Evolutionary conservation across 805 yeast genomes (phyloP), one percentile per base, ranked within the genome.

Genomic region (Candida schatavii): DNA sequence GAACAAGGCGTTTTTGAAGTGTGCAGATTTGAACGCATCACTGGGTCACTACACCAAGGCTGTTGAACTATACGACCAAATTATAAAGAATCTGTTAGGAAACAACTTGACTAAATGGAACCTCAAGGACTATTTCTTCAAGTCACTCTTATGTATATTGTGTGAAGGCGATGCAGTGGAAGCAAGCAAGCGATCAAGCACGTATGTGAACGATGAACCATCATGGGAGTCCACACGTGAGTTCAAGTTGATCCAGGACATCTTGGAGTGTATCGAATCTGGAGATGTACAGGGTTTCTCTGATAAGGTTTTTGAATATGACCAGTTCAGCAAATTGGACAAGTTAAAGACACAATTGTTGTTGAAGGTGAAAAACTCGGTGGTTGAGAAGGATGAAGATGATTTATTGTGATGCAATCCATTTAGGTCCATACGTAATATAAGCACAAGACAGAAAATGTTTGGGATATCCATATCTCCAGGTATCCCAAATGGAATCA

Each of bases 161-260:
- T 95, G 97, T 26, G 79, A 80, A 44, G 88, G 80, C 49, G 99
- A 93, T 62, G 71, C 78, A 29, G 90, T 95, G 27, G 95, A 95
- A 38, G 96, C 96, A 0, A 75, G 78, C 41, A 83, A 85, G 54
- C 77, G 88, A 28, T 61, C 86, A 40, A 80, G 78, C 23, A 77
- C 78, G 45, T 85, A 81, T 45, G 57, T 70, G 10, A 77, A 73
- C 28, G 81, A 90, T 72, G 97, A 90, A 55, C 80, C 88, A 6
- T 68, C 81, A 35, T 91, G 90, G 61, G 78, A 74, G 33, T 70
- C 81, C 6, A 82, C 91, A 0, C 77, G 95, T 52, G 98, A 93
- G 60, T 82, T 70, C 57, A 79, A 78, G 50, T 72, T 91, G 47
- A 67, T 86, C 29, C 68, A 68, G 45, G 86, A 81, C 37, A 61